phyloP scores from a whole-genome alignment of 306 rosid species.

The Nissolia schottii region DNA sequence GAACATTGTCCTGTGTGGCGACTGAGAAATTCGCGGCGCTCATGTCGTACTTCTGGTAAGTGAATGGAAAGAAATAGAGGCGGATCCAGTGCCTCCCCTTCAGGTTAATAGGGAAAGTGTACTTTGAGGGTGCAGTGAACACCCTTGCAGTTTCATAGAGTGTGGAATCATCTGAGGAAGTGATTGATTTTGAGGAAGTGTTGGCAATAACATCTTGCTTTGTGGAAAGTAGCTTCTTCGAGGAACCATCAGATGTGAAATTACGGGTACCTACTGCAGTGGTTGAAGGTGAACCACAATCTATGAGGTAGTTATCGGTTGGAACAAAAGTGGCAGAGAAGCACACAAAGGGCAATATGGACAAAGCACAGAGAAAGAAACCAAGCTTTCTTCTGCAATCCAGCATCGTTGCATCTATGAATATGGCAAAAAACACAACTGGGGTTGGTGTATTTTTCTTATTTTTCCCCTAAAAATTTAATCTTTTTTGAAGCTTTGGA shows the following conservation, averaged over 20 bases:
- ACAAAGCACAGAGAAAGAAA: slow-evolving; percentile 39
- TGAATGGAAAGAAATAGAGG: slow-evolving; percentile 71
- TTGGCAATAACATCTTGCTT: slow-evolving; percentile 48
- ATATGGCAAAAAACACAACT: neutral
- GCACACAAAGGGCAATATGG: slow-evolving; percentile 28
- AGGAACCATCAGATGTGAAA: slow-evolving; percentile 53
- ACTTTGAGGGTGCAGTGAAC: slow-evolving; percentile 58
- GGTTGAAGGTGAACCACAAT: slow-evolving; percentile 60
- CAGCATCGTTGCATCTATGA: slow-evolving; percentile 33
- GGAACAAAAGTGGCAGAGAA: slow-evolving; percentile 51
- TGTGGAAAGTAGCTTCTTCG: slow-evolving; percentile 54
- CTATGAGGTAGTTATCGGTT: slow-evolving; percentile 64
- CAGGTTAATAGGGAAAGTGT: slow-evolving; percentile 50
- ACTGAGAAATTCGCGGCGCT: slow-evolving; percentile 56
- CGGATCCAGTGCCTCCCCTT: slow-evolving; percentile 91
- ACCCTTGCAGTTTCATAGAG: slow-evolving; percentile 75
- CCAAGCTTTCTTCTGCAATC: slow-evolving; percentile 34
- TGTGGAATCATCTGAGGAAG: slow-evolving; percentile 31
- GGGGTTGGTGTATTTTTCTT: neutral
- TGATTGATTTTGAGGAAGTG: slow-evolving; percentile 29
- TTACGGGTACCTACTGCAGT: slow-evolving; percentile 51
- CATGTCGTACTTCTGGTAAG: slow-evolving; percentile 36
- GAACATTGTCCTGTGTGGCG: slow-evolving; percentile 41
- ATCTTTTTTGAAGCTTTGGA: slow-evolving; percentile 17
- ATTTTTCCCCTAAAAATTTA: neutral